phyloP scores from a whole-genome alignment of 2,329 filamentous ascomycete genomes.

The Ampelomyces quisqualis region DNA sequence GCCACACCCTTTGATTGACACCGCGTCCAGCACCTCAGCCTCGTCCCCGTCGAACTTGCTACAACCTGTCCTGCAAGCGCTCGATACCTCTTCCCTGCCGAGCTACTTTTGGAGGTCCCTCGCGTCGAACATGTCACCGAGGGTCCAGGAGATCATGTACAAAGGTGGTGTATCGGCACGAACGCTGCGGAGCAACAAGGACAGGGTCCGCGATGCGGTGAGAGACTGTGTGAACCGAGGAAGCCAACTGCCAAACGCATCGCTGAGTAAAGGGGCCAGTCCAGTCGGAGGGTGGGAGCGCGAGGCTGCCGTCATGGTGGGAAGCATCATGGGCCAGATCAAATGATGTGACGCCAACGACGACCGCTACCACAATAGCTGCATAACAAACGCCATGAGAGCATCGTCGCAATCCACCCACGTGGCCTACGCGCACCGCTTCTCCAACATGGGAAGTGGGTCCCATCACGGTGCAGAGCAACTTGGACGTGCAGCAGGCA shows the following conservation, averaged over 20 bases:
- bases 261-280: conserved; percentile 50
- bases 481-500: background rate
- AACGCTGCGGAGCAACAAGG: conserved; percentile 74
- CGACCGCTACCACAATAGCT: no score
- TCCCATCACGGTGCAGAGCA: background rate
- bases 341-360: conserved; percentile 17
- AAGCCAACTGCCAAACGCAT: conserved; percentile 63
- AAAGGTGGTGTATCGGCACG: conserved; percentile 82
- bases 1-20: conserved; percentile 63
- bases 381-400: background rate
- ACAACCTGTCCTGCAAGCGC: conserved; percentile 68
- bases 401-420: background rate
- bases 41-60: conserved; percentile 57
- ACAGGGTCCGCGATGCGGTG: conserved; percentile 73
- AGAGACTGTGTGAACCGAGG: conserved; percentile 80
- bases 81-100: conserved; percentile 84
- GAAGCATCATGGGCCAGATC: conserved; percentile 66
- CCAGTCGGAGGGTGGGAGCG: conserved; percentile 70
- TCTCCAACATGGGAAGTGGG: conserved; percentile 1
- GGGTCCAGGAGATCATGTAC: conserved; percentile 81
- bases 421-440: background rate
- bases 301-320: conserved; percentile 93
- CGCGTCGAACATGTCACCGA: conserved; percentile 71
- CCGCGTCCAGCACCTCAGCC: conserved; percentile 15
- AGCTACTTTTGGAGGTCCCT: conserved; percentile 94